phyloP scores from a whole-genome alignment of 169 alveolate genomes.

The Besnoitia besnoiti region DNA sequence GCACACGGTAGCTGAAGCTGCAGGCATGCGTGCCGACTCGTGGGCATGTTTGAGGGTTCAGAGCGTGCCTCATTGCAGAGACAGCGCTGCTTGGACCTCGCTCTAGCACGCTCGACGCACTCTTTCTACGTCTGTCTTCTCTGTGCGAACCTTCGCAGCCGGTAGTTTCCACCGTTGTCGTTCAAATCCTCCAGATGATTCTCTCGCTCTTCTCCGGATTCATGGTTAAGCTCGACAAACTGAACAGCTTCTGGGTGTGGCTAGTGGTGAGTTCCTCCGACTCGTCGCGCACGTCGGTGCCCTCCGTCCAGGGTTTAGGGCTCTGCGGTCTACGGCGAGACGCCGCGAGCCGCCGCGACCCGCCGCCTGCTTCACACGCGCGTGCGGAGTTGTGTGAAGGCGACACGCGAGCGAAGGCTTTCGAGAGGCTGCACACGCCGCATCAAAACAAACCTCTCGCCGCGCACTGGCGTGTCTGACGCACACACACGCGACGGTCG shows the following conservation, averaged over 20 bases:
- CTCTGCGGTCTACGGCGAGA: neutral
- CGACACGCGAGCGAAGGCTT: too few relatives aligned
- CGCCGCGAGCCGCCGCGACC: neutral
- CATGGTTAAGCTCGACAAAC: conserved; percentile 62
- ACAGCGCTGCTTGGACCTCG: too few relatives aligned
- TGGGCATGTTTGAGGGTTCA: too few relatives aligned
- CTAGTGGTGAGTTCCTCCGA: neutral
- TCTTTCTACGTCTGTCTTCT: neutral
- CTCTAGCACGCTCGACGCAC: too few relatives aligned
- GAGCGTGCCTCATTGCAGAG: too few relatives aligned
- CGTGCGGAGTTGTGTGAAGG: too few relatives aligned
- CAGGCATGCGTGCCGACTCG: too few relatives aligned
- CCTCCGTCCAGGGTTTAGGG: neutral
- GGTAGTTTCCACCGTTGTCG: conserved; percentile 43
- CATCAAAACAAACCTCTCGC: too few relatives aligned
- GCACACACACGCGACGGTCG: too few relatives aligned
- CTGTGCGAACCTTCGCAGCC: conserved; percentile 58
- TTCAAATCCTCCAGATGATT: conserved; percentile 56
- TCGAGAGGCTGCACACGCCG: too few relatives aligned
- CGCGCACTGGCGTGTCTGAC: too few relatives aligned
- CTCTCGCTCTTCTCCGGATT: conserved; percentile 66
- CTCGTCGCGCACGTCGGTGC: neutral
- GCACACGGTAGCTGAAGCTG: too few relatives aligned
- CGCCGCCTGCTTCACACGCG: neutral
- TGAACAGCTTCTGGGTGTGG: conserved; percentile 45